These are phyloP conservation scores for Bassia scoparia DNA, from an alignment of 148 eudicot species.

Conservation along the genomic window DNA sequence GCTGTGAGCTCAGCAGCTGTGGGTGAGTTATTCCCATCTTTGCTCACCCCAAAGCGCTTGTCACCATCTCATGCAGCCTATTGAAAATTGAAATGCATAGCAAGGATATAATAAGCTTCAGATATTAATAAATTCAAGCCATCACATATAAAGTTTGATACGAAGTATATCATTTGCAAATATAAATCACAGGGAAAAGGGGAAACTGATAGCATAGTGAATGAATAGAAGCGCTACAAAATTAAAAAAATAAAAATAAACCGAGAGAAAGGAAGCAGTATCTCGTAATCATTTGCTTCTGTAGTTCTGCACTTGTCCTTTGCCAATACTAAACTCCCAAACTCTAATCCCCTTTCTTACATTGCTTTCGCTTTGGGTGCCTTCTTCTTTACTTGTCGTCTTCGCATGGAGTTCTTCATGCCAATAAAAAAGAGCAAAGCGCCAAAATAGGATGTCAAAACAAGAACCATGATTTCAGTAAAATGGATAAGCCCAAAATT, in stretches of 20 bases:
- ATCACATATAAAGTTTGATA: too few species aligned
- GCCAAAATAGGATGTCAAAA: conserved; percentile 68
- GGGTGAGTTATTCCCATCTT: too few species aligned
- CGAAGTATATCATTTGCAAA: too few species aligned
- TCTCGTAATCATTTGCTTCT: conserved; percentile 2
- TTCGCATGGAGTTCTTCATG: conserved; percentile 73
- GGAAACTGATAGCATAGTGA: too few species aligned
- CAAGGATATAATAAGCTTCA: too few species aligned
- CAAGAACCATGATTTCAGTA: not conserved
- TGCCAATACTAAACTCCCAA: not conserved
- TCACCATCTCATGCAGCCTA: too few species aligned
- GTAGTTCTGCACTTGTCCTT: conserved; percentile 14
- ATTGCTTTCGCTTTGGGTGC: conserved; percentile 54
- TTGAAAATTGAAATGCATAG: too few species aligned
- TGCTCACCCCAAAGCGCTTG: too few species aligned
- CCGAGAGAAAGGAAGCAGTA: not conserved
- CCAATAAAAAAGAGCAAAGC: conserved; percentile 75
- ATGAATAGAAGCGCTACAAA: too few species aligned
- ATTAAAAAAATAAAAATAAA: conserved; percentile 2
- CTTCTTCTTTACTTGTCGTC: conserved; percentile 63
- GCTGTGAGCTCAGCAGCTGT: too few species aligned
- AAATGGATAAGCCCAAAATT: not conserved
- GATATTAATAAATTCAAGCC: too few species aligned
- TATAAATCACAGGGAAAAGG: too few species aligned
- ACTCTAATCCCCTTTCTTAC: conserved; percentile 18